These are phyloP conservation scores for Cutaneotrichosporon sp. DNA, from an alignment of 1,284 basidiomycete species.

Conservation along the genomic window DNA sequence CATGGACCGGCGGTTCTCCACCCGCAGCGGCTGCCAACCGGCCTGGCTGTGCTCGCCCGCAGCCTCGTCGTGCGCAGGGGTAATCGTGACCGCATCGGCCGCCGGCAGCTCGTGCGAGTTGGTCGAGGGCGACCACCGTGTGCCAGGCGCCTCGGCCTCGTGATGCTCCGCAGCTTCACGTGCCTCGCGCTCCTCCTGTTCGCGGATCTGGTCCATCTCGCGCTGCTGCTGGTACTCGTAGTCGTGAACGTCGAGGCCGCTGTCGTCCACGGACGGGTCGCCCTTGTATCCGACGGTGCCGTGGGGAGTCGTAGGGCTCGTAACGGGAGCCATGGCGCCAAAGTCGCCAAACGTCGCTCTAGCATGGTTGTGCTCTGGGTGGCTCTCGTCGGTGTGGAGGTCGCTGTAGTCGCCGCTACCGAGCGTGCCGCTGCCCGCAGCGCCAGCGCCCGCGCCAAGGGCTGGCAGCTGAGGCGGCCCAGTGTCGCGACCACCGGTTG, in stretches of 20 bases:
- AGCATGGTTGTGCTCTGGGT: not conserved
- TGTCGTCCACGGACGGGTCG: not conserved
- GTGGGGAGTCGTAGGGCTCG: not conserved
- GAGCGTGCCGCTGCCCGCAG: too few species aligned
- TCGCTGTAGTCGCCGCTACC: not conserved
- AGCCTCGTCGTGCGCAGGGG: not conserved
- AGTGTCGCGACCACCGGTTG: not conserved
- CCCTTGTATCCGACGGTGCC: slow-evolving; percentile 2
- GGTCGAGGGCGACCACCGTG: too few species aligned
- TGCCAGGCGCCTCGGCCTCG: too few species aligned
- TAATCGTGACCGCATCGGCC: too few species aligned
- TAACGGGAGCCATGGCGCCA: slow-evolving; percentile 18
- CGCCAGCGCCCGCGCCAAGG: not conserved
- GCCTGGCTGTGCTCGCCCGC: not conserved
- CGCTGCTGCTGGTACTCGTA: slow-evolving; percentile 46
- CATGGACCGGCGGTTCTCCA: not conserved
- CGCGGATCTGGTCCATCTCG: slow-evolving; percentile 26
- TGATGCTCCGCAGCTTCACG: not conserved
- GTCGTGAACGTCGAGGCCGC: slow-evolving; percentile 6
- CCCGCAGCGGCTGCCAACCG: slow-evolving; percentile 14
- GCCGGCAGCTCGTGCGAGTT: too few species aligned
- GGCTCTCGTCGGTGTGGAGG: not conserved
- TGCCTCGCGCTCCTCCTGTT: slow-evolving; percentile 8
- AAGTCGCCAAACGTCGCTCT: slow-evolving; percentile 20
- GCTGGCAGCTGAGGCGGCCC: slow-evolving; percentile 6